Base-by-base conservation (phyloP, 1,139 yeast species). In the Geotrichum europaeum region DNA sequence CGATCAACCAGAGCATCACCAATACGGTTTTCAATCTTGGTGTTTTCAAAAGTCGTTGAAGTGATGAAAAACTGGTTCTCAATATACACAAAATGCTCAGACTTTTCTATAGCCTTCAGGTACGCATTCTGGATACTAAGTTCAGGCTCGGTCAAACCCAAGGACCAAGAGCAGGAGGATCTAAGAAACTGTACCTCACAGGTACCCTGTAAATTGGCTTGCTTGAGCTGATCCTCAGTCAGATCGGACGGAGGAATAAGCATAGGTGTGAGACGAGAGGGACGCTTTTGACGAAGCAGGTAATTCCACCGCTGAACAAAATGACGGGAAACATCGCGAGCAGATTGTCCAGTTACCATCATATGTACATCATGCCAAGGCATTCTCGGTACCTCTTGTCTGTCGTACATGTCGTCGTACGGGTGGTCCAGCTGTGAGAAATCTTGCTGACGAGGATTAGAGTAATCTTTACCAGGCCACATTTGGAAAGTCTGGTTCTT, bases 291-390 rank as follows among this genome's bases (percentile, higher is more conserved):
- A 69, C 99, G 83, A 58, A 94, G 74, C 56, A 94, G 78, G 69
- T 90, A 95, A 72, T 95, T 95, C 99, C 99, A 95, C 68, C 99
- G 83, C 75, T 95, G 99, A 15, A 92, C 96, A 74, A 95, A 95
- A 73, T 94, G 99, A 61, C 99, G 83, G 0, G 96, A 83, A 62
- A 94, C 76, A 73, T 95, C 99, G 63, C 98, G 80, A 0, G 98
- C 99, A 6, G 92, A 85, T 69, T 92, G 96, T n/a, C 99, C 99
- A 10, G 92, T 84, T 2, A 96, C 85, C 76, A 91, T 84, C 96
- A 92, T 94, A 69, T 94, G 98, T 54, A 95, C 89, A 79, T 95
- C 99, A 73, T 95, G 99, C 99, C 99, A 95, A 6, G 99, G 99
- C 99, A 95, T 95, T 69, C 99, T 82, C 2, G 99, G 98, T 18